Conservation (phyloP, 108 stramenopile genomes). For the Epithemia pelagica region DNA sequence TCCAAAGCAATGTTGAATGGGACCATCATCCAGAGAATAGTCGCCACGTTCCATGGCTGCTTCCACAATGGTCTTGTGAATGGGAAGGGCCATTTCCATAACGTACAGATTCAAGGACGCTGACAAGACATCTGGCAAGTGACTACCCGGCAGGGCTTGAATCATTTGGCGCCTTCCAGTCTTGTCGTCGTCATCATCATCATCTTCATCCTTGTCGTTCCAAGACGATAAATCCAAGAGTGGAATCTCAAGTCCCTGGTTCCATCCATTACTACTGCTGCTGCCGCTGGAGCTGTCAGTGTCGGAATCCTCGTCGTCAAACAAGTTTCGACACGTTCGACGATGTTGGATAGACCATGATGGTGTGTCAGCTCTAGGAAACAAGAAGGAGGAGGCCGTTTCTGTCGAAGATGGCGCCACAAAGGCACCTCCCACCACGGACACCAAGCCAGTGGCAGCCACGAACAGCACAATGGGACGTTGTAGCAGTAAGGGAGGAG, state of each 20-base stretch:
- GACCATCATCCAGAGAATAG: background rate
- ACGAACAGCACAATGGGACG: no score
- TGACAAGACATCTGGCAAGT: conserved; percentile 63
- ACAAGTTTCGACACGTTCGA: no score
- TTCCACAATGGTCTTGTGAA: conserved; percentile 61
- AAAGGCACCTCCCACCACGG: no score
- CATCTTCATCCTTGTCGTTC: background rate
- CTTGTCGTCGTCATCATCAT: background rate
- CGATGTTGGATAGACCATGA: no score
- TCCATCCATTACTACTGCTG: no score
- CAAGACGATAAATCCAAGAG: background rate
- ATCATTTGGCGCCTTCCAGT: conserved; percentile 10
- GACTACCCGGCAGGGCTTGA: conserved; percentile 60
- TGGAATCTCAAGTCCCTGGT: background rate
- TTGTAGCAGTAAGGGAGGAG: no score
- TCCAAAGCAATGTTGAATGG: conserved; percentile 35
- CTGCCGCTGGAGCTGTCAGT: no score
- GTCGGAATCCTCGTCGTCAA: no score
- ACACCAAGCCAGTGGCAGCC: no score
- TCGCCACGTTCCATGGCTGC: conserved; percentile 33
- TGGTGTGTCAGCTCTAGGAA: no score
- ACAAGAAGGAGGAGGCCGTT: no score
- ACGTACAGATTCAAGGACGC: conserved; percentile 61
- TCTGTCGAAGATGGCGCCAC: no score
- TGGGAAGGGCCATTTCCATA: conserved; percentile 41